Base-by-base conservation (phyloP, 371 early-diverging fungal species). In the Cokeromyces recurvatus region DNA sequence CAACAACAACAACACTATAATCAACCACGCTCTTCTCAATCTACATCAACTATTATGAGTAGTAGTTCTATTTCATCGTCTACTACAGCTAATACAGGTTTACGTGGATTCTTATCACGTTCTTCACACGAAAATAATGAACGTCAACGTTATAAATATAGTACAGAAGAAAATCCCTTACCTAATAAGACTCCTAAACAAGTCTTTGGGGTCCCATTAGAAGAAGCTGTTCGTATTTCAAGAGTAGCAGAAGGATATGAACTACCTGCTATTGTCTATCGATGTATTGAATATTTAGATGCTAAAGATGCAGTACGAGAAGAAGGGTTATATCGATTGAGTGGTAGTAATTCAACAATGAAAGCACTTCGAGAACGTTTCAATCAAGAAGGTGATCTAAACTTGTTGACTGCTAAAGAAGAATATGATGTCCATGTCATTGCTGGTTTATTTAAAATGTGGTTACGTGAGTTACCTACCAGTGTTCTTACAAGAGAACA, bases 381-480 rank as follows among this genome's bases (percentile, higher is more conserved):
- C 47, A 78, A 91, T 46, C 56, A 50, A 52, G 82, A 85, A 24
- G 81, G 82, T 2, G 89, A 88, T 63, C 72, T 82, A 15, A 72
- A 84, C 43, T 55, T 88, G 6, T 41, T 84, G 22, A 57, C 65
- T 34, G 41, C 67, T 22, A 81, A 71, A 31, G 66, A 74, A 43
- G 75, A 68, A 20, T 70, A 74, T 24, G 94, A 93, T 57, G 79
- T 87, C 2, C 94, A 93, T 59, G 89, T 82, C 0, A 78, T 92
- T n/a, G 85, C 92, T 7, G 89, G 92, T 2, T 57, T 92, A 35
- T 68, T 93, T 35, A 93, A 93, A 60, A 77, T 89, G 47, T 93
- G 83, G 64, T 61, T 93, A 36, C 79, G 94, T 22, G 90, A 87
- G 52, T 66, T 93, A 27, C 83, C 90, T 2, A 77, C 81, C 4